These are phyloP conservation scores for Clavaria fumosa DNA, from an alignment of 768 basidiomycete genomes.

Conservation along the genomic window DNA sequence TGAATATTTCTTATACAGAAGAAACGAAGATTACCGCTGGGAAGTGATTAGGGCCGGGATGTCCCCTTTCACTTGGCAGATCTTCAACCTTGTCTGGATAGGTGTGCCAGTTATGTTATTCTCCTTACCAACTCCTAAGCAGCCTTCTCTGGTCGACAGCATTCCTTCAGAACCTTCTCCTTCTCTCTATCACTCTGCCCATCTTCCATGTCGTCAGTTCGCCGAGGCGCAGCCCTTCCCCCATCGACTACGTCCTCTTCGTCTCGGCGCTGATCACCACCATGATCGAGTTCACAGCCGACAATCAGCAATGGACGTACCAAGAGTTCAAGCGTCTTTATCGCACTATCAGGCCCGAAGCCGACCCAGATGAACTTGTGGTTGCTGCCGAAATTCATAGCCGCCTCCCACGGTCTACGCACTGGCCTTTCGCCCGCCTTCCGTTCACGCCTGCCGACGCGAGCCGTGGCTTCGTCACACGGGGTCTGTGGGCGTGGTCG, in stretches of 20 bases:
- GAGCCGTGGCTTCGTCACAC: constrained; percentile 69
- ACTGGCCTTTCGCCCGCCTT: constrained; percentile 57
- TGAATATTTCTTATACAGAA: constrained; percentile 22
- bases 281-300: constrained; percentile 64
- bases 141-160: constrained; percentile 30
- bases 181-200: constrained; percentile 53
- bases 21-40: constrained; percentile 92
- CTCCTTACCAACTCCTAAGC: no score
- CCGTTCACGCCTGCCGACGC: constrained; percentile 53
- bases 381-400: no score
- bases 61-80: constrained; percentile 28
- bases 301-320: constrained; percentile 84
- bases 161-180: constrained; percentile 63
- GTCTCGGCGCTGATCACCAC: constrained; percentile 41
- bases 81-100: constrained; percentile 48
- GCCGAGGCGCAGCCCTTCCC: constrained; percentile 37
- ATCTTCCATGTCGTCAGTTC: constrained; percentile 34
- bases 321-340: constrained; percentile 58
- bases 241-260: constrained; percentile 50
- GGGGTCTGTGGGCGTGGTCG: constrained; percentile 74
- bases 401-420: constrained; percentile 25
- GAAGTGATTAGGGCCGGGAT: constrained; percentile 47
- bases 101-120: constrained; percentile 28
- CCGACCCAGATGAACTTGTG: no score
- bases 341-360: no score